Evolutionary conservation across 371 early-diverging fungal species (phyloP).

Genomic region (Apophysomyces ossiformis): DNA sequence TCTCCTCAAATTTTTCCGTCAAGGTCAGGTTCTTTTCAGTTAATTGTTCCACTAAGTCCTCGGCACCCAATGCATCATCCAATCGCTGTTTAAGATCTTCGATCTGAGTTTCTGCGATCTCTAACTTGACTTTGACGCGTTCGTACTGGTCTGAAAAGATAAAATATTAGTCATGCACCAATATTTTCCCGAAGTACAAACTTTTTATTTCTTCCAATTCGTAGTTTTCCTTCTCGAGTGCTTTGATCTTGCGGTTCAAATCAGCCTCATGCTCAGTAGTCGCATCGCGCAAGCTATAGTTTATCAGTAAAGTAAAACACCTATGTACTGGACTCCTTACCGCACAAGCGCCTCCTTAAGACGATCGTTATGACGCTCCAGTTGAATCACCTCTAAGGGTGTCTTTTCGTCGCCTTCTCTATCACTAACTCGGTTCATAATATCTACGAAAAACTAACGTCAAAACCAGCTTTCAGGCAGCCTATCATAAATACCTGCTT

Average conservation of each 20-base stretch:
- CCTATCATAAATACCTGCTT: constrained; percentile 35
- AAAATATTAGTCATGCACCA: neutral
- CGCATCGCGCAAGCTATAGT: constrained; percentile 76
- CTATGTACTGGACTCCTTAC: constrained; percentile 31
- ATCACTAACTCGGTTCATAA: constrained; percentile 41
- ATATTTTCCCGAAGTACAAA: neutral
- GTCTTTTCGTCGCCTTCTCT: constrained; percentile 44
- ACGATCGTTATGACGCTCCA: constrained; percentile 85
- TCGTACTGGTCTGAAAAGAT: constrained; percentile 57
- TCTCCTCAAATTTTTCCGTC: constrained; percentile 77
- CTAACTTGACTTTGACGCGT: constrained; percentile 59
- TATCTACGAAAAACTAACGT: constrained; percentile 21
- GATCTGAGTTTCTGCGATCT: constrained; percentile 66
- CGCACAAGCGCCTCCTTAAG: constrained; percentile 85
- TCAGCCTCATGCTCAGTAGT: constrained; percentile 76
- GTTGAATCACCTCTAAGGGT: constrained; percentile 66
- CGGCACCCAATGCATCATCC: constrained; percentile 83
- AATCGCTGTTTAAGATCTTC: constrained; percentile 84
- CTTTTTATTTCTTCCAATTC: constrained; percentile 59
- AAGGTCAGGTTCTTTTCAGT: constrained; percentile 80
- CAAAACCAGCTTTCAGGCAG: no score
- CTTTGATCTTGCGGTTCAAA: constrained; percentile 64
- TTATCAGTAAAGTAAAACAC: neutral
- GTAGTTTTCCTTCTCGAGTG: constrained; percentile 72
- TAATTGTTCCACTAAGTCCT: constrained; percentile 80